These are phyloP conservation scores for Ustilago cynodontis DNA, from an alignment of 1,284 basidiomycete species.

Conservation along the genomic window DNA sequence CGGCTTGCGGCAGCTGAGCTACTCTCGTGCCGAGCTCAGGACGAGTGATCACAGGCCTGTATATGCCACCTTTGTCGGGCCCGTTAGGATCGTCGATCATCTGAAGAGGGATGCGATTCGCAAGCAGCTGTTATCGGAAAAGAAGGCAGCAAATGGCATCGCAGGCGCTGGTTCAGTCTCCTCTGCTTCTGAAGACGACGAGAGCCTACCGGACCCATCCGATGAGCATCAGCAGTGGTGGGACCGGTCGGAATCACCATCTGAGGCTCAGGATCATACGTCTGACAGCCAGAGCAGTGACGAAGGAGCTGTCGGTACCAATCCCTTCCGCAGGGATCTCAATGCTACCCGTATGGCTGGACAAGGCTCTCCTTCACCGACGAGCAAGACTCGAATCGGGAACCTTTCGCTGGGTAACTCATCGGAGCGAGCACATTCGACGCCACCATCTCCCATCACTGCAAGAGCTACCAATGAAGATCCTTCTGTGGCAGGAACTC, in stretches of 20 bases:
- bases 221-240: slow-evolving; percentile 49
- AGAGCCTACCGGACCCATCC: slow-evolving; percentile 48
- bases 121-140: slow-evolving; percentile 72
- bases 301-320: slow-evolving; percentile 6
- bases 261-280: neutral
- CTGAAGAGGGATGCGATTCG: slow-evolving; percentile 80
- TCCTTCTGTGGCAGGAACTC: neutral
- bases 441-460: slow-evolving; percentile 25
- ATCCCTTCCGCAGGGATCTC: slow-evolving; percentile 22
- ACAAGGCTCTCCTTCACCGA: slow-evolving; percentile 1
- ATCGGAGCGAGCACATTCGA: slow-evolving; percentile 12
- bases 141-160: slow-evolving; percentile 33
- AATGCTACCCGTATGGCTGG: neutral
- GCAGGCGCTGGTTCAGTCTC: slow-evolving; percentile 12
- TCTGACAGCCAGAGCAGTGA: slow-evolving; percentile 23
- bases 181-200: slow-evolving; percentile 29
- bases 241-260: slow-evolving; percentile 11
- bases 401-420: slow-evolving; percentile 1
- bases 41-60: slow-evolving; percentile 97
- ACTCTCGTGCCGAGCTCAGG: slow-evolving; percentile 80
- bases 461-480: slow-evolving; percentile 1
- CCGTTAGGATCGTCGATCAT: slow-evolving; percentile 83
- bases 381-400: slow-evolving; percentile 1
- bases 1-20: slow-evolving; percentile 66
- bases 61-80: slow-evolving; percentile 83